Evolutionary conservation across 2,329 filamentous ascomycete species (phyloP).

Genomic region (Trichoderma semiorbis): DNA sequence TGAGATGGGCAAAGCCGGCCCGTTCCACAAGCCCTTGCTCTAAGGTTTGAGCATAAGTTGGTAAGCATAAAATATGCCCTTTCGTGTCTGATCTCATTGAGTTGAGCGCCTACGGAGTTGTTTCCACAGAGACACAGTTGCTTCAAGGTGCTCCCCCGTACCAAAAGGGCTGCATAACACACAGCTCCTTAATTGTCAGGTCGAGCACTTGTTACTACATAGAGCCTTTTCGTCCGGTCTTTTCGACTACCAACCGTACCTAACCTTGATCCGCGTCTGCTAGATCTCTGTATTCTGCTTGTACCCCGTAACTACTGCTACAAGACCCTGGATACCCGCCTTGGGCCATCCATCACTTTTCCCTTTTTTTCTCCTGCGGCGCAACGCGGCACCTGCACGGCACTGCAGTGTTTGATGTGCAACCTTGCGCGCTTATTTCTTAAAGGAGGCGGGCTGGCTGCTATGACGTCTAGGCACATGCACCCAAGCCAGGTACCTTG

Average conservation of each 20-base stretch:
- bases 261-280: background rate
- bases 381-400: conserved; percentile 6
- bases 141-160: background rate
- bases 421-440: conserved; percentile 10
- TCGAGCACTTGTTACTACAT: background rate
- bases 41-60: background rate
- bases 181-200: conserved; percentile 5
- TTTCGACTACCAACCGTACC: background rate
- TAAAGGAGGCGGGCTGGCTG: background rate
- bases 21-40: conserved; percentile 13
- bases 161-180: background rate
- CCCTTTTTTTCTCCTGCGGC: background rate
- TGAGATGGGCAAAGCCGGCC: conserved; percentile 8
- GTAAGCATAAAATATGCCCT: conserved; percentile 10
- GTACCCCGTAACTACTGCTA: background rate
- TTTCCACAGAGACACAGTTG: background rate
- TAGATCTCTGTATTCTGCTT: background rate
- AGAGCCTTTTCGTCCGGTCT: background rate
- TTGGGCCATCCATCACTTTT: background rate
- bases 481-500: background rate
- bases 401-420: conserved; percentile 9
- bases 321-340: background rate
- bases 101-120: background rate
- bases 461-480: conserved; percentile 8
- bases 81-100: background rate